These are phyloP conservation scores for Pleurotus cornucopiae DNA, from an alignment of 768 basidiomycete genomes.

Conservation along the genomic window DNA sequence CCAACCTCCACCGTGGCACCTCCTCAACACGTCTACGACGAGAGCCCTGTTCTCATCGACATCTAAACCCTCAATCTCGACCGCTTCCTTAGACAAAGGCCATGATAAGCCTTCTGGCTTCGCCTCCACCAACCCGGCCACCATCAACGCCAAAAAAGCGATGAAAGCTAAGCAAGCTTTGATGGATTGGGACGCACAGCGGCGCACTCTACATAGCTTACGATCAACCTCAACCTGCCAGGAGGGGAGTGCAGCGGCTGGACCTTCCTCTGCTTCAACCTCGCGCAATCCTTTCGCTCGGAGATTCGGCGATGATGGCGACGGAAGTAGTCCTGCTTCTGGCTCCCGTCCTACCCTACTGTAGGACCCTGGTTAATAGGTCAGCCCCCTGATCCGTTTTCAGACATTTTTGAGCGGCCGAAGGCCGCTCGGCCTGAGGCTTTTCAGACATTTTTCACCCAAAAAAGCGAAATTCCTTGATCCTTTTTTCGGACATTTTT, in stretches of 20 bases:
- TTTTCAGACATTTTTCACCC: too few species aligned
- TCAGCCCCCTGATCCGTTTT: too few species aligned
- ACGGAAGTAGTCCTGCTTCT: background rate
- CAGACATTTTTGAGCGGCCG: too few species aligned
- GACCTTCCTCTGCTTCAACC: background rate
- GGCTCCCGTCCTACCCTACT: background rate
- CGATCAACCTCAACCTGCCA: background rate
- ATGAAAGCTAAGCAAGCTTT: constrained; percentile 10
- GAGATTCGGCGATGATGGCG: background rate
- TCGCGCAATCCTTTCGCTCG: background rate
- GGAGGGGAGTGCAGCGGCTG: background rate
- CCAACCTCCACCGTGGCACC: constrained; percentile 31
- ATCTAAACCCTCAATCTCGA: background rate
- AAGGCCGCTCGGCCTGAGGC: too few species aligned
- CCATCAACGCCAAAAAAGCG: constrained; percentile 9
- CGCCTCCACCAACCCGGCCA: background rate
- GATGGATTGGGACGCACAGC: background rate
- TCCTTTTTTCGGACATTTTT: too few species aligned
- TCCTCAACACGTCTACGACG: constrained; percentile 16
- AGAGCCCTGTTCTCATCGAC: constrained; percentile 1
- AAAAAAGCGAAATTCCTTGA: too few species aligned
- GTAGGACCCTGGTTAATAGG: too few species aligned
- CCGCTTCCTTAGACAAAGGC: background rate
- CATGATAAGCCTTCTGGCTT: background rate
- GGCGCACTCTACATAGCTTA: background rate